These are phyloP conservation scores for Neoboletus subvelutipes DNA, from an alignment of 768 basidiomycete genomes.

Conservation along the genomic window DNA sequence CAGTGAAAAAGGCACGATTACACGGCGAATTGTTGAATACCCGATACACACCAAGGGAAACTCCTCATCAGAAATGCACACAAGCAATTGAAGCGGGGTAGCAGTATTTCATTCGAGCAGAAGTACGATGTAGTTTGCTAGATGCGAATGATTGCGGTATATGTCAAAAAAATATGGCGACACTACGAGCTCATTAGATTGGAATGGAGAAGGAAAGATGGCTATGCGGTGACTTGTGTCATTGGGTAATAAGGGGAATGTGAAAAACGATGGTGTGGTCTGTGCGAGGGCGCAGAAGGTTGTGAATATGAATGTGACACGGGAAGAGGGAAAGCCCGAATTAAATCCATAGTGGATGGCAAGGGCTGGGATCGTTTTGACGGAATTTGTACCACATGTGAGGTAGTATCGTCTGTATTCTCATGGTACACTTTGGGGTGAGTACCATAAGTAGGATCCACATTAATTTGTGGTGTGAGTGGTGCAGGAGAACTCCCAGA, in stretches of 20 bases:
- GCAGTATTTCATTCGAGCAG: neutral
- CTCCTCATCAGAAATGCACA: neutral
- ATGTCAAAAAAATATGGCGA: constrained; percentile 36
- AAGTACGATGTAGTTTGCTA: constrained; percentile 4
- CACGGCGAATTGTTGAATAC: neutral
- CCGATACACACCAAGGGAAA: constrained; percentile 3
- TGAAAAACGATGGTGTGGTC: constrained; percentile 27
- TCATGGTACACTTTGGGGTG: constrained; percentile 30
- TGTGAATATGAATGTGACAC: constrained; percentile 28
- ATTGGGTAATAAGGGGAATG: constrained; percentile 22
- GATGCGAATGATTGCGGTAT: constrained; percentile 26
- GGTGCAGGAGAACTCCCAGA: constrained; percentile 36
- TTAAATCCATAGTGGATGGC: constrained; percentile 41
- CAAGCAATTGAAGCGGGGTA: neutral
- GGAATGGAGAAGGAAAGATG: neutral
- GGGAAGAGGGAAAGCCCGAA: constrained; percentile 51
- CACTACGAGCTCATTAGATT: constrained; percentile 24
- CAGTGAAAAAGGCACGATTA: neutral
- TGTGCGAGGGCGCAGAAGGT: constrained; percentile 21
- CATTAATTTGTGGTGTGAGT: constrained; percentile 29
- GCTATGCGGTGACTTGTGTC: constrained; percentile 27
- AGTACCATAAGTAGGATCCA: constrained; percentile 20
- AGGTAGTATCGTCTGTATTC: constrained; percentile 26
- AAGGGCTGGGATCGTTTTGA: constrained; percentile 26
- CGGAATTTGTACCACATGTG: constrained; percentile 25